Evolutionary conservation across 1,284 basidiomycete genomes (phyloP).

Genomic region (Trametes hirsuta): DNA sequence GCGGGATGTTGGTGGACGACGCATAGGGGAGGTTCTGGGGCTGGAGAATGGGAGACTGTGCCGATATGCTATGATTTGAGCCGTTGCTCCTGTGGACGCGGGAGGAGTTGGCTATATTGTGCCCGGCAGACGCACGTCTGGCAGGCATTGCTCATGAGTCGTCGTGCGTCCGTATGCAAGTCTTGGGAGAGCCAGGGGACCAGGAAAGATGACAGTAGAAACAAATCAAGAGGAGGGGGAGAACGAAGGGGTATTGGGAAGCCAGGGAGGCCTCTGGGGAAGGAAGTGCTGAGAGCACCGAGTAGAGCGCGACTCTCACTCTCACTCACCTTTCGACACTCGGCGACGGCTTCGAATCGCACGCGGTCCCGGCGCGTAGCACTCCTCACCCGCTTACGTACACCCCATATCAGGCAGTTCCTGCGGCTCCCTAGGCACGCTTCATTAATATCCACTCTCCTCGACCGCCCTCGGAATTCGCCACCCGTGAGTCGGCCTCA

Average conservation of each 20-base stretch:
- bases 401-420: constrained; percentile 5
- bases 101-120: constrained; percentile 33
- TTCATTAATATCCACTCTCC: not conserved
- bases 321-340: not conserved
- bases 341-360: constrained; percentile 13
- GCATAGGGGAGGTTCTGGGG: constrained; percentile 30
- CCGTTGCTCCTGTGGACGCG: constrained; percentile 54
- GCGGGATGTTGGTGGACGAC: constrained; percentile 26
- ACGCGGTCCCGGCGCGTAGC: constrained; percentile 10
- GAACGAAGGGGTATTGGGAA: constrained; percentile 2
- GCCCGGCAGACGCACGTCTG: constrained; percentile 51
- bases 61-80: constrained; percentile 47
- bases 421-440: not conserved
- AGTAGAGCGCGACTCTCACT: not conserved
- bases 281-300: not conserved
- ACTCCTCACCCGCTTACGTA: constrained; percentile 19
- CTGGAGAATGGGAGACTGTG: constrained; percentile 35
- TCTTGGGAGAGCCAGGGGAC: not conserved
- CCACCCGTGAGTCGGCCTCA: no score
- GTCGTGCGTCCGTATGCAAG: not conserved
- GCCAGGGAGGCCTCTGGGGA: constrained; percentile 8
- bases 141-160: constrained; percentile 41
- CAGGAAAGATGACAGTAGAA: not conserved
- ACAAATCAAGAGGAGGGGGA: constrained; percentile 5
- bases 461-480: no score